Evolutionary conservation across 2,329 filamentous ascomycete genomes (phyloP), one percentile per base, ranked within the genome.

Genomic region (Colletotrichum sp.): DNA sequence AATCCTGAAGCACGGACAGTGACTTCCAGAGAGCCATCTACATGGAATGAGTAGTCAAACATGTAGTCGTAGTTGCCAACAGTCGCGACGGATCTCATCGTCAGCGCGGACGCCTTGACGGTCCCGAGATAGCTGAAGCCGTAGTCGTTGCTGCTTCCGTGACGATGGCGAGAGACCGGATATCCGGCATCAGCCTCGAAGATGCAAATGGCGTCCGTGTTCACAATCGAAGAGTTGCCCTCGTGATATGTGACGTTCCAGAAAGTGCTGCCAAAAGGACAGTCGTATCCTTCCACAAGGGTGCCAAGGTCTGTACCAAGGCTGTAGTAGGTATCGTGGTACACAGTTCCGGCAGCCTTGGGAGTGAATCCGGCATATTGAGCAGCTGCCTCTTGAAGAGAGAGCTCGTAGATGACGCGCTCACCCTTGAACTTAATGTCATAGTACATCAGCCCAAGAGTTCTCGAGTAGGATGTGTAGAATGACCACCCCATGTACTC

Each of bases 401-500:
- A 86, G 6, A 90, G 84, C 80, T 90, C 88, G 78, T 90, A 90
- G 62, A 90, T 82, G 59, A 90, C 84, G 2, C 88, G 83, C 76
- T 90, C 85, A 15, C 86, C 87, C 77, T 88, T 88, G 82, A 88
- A 90, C 26, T 84, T 84, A 76, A 90, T 87, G 78, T 90, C 89
- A 78, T 85, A 88, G 15, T 90, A 81, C 77, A 84, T 85, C 12
- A 90, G 77, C 2, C 88, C 89, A 2, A 87, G 84, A 4, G 85
- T 83, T 55, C 85, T 85, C 8, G 84, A 84, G 76, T 85, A 86
- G 13, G 85, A 81, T 26, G 90, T 82, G 81, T 89, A 91, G 80
- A 91, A 90, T 5, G 85, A 84, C 82, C 88, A 91, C 22, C 88
- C 89, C 82, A 90, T 87, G 84, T 87, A 91, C 74, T 87, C 86